Percentiles rank a stretch among this genome's conserved stretches.
Conservation (phyloP, 805 yeast species). For the Candida germanica region DNA sequence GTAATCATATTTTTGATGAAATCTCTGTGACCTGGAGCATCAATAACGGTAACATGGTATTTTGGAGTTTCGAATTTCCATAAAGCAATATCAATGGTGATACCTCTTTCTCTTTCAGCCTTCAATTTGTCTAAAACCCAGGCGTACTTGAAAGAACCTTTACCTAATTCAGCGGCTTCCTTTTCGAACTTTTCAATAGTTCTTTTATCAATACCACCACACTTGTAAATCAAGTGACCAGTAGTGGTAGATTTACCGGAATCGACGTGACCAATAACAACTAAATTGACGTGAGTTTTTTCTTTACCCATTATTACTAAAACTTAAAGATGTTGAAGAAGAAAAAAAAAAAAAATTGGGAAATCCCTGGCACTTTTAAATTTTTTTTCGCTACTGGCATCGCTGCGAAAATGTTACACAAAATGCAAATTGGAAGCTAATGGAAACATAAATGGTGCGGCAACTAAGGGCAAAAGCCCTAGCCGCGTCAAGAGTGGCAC, state of each 20-base stretch:
- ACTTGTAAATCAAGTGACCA: constrained; percentile 98
- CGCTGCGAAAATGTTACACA: constrained; percentile 2
- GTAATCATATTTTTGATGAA: constrained; percentile 95
- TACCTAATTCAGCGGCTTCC: constrained; percentile 97
- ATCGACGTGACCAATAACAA: constrained; percentile 99
- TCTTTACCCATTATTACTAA: constrained; percentile 75
- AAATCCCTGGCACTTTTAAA: constrained; percentile 4
- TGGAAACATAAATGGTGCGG: no score
- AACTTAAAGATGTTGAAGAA: constrained; percentile 1
- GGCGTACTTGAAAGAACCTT: constrained; percentile 97
- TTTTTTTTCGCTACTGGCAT: constrained; percentile 1
- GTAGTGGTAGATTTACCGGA: constrained; percentile 91
- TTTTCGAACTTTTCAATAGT: constrained; percentile 97
- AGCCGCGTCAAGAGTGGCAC: no score
- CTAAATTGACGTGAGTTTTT: constrained; percentile 98
- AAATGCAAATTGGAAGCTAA: no score
- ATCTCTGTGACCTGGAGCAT: constrained; percentile 96
- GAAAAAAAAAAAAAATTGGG: constrained; percentile 5
- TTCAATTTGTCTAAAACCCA: constrained; percentile 94
- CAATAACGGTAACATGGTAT: constrained; percentile 86
- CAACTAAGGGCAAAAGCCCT: no score
- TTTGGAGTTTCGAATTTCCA: constrained; percentile 92
- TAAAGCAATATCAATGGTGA: constrained; percentile 90
- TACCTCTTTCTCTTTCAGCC: constrained; percentile 97
- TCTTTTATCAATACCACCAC: constrained; percentile 99